Evolutionary conservation across 2,329 filamentous ascomycete species (phyloP), one percentile per base, ranked within the genome.

Genomic region (Hypoxylon sp.): DNA sequence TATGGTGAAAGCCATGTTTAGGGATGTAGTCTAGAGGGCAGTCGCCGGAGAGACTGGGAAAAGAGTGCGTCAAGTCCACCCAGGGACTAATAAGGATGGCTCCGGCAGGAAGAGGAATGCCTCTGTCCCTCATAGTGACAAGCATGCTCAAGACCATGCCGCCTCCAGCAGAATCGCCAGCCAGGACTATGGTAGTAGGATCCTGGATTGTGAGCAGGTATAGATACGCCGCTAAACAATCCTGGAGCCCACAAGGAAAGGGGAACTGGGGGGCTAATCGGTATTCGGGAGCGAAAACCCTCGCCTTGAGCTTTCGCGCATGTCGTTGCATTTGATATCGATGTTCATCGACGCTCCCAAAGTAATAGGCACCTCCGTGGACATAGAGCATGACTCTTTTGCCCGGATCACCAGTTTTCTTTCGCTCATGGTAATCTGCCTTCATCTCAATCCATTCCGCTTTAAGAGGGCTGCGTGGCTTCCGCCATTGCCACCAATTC

Each of bases 391-490:
- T 97, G 64, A 97, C 90, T 57, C 94, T 89, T 72, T 90, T 90
- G 17, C 88, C 87, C 22, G 86, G 85, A 53, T 88, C 87, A 14
- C 82, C 82, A 0, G 82, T 81, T 75, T 87, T 88, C 78, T 90
- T 91, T 63, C 93, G 88, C 76, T 92, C 90, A 67, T 91, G 84
- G 76, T 93, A 91, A 78, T 98, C 92, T 56, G 89, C 86, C 72
- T 89, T 90, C 94, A 98, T 98, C 84, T 98, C 96, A 72, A 99
- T 93, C 95, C 94, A 98, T 78, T 99, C 95, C 0, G 92, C 94
- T 75, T 90, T 89, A 29, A 98, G 82, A 0, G 89, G 85, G 51
- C 82, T 85, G 26, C 88, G 85, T 3, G 88, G 87, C 59, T 89
- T 87, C 57, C 93, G 87, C 94, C 94, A 97, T 81, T 94, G 88